Percentiles rank a stretch among this genome's conserved stretches.
These are phyloP conservation scores for Calonectria naviculata DNA, from an alignment of 2,329 filamentous ascomycete species.

Conservation along the genomic window DNA sequence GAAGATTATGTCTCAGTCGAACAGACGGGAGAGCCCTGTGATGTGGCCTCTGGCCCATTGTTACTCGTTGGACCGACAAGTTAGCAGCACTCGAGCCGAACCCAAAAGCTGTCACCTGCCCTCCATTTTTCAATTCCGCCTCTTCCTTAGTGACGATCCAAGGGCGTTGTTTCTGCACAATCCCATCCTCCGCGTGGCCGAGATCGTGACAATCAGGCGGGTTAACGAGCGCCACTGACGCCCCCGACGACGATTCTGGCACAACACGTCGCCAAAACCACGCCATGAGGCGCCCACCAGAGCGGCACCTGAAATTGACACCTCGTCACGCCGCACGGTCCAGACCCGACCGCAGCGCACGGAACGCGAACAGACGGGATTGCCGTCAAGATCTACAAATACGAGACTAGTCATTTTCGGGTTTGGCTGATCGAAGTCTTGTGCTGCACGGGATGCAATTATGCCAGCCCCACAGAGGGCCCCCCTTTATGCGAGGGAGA, in stretches of 20 bases:
- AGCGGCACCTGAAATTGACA: constrained; percentile 5
- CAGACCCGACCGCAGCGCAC: not conserved
- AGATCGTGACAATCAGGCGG: not conserved
- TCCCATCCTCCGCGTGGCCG: not conserved
- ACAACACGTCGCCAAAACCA: not conserved
- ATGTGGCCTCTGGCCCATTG: not conserved
- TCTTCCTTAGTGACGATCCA: not conserved
- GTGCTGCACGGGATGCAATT: not conserved
- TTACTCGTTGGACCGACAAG: not conserved
- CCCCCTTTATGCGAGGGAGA: not conserved
- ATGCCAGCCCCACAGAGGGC: constrained; percentile 3
- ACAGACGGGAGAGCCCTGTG: not conserved
- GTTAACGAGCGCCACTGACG: constrained; percentile 4
- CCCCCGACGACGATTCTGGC: not conserved
- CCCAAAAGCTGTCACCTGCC: not conserved
- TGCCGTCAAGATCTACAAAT: not conserved
- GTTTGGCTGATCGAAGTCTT: not conserved
- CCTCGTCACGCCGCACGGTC: not conserved
- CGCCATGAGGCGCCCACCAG: constrained; percentile 5
- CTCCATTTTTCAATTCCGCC: not conserved
- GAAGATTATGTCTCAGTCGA: constrained; percentile 5
- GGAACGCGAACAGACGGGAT: not conserved
- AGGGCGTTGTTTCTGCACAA: not conserved
- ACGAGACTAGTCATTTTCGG: constrained; percentile 1
- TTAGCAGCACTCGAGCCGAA: not conserved